Base-by-base conservation (phyloP, 441 rosid species). In the Gossypium schwendimanii region DNA sequence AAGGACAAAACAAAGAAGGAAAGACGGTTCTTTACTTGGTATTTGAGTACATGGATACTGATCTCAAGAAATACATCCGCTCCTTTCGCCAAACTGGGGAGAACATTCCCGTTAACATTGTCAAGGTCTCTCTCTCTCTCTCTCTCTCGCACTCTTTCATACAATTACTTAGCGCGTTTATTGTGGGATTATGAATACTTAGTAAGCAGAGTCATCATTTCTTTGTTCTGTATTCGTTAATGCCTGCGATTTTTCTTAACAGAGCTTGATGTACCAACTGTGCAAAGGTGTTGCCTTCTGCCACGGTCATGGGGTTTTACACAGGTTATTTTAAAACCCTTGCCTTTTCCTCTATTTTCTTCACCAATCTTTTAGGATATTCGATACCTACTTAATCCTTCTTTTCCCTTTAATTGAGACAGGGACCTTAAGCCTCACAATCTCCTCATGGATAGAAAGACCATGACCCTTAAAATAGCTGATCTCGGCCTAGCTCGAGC, bases 341-440 rank as follows among this genome's bases (percentile, higher is more conserved):
- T 11, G 33, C 45, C 17, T 12, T 21, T 52, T 18, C 1, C 10
- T 52, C 0, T 36, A 11, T 41, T 73, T 2, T 12, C 3, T 3
- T 14, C n/a, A 47, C 61, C 36, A 65, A 18, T 44, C 20, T 60
- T 60, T 28, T 58, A 58, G 63, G 31, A 21, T 21, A 24, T 44
- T 64, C 47, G 21, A 17, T 62, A 23, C 23, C 60, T 3, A 11
- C 15, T 53, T 57, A 63, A 5, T 47, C 50, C 31, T 64, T 47
- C 12, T 44, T 21, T 44, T 59, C 39, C 14, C 36, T 47, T 41
- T 24, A 2, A 45, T 50, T 50, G 3, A 39, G 72, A 71, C 72
- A 94, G 98, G 91, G 97, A 95, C 79, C 98, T 92, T 70, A 92
- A 95, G 81, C 99, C 99, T 75, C 98, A 95, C 77, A 95, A 92